Conservation (phyloP, 495 filamentous ascomycete genomes). For the Aspergillus avenaceus region DNA sequence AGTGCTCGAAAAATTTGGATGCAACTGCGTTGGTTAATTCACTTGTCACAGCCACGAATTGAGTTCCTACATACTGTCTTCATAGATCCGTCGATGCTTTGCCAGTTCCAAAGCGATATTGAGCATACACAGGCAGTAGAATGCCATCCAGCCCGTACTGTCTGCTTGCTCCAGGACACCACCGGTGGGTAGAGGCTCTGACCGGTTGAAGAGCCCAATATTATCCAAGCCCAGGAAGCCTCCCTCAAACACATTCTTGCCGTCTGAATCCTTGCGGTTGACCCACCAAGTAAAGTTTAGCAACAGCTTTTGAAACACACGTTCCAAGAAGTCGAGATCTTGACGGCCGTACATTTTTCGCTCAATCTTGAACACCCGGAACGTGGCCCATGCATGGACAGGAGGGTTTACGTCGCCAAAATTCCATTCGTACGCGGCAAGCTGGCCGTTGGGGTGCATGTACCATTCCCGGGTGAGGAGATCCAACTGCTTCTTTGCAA, state of each 20-base stretch:
- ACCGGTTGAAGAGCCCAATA: constrained; percentile 97
- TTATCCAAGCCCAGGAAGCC: constrained; percentile 97
- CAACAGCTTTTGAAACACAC: constrained; percentile 93
- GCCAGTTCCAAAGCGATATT: constrained; percentile 93
- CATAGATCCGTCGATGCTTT: constrained; percentile 93
- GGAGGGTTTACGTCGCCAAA: constrained; percentile 96
- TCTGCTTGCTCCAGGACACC: constrained; percentile 93
- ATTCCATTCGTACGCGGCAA: constrained; percentile 94
- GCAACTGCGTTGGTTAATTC: constrained; percentile 51
- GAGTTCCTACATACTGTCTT: constrained; percentile 58
- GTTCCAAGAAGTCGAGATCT: constrained; percentile 90
- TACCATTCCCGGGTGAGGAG: constrained; percentile 97
- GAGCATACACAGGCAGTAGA: constrained; percentile 91
- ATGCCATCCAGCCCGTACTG: constrained; percentile 98
- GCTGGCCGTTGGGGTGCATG: constrained; percentile 96
- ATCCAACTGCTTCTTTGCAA: constrained; percentile 96
- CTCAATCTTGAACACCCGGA: constrained; percentile 96
- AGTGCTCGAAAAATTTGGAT: constrained; percentile 98
- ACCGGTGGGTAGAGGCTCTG: constrained; percentile 89
- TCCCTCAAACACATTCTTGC: constrained; percentile 95
- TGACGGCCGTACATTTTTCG: constrained; percentile 93
- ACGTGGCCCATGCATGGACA: constrained; percentile 93
- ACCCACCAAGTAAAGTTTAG: constrained; percentile 99
- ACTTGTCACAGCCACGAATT: neutral
- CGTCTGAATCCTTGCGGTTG: constrained; percentile 88